Percentiles rank a stretch among this genome's conserved stretches.
Conservation (phyloP, 2,329 filamentous ascomycete genomes). For the Coniochaeta hoffmannii region DNA sequence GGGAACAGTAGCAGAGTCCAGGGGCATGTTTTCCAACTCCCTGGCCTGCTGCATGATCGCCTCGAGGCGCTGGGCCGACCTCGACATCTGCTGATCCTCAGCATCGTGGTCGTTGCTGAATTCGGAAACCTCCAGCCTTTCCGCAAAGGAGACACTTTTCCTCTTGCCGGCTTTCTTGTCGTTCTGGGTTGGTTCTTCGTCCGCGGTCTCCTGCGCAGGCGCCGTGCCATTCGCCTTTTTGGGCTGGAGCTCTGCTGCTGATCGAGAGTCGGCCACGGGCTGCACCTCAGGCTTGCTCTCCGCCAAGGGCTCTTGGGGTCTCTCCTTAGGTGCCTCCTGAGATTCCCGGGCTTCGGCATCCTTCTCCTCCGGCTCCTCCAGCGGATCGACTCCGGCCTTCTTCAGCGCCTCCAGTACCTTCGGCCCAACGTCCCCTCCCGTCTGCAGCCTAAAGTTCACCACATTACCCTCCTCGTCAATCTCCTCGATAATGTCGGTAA, state of each 20-base stretch:
- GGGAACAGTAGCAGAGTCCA: slow-evolving; percentile 52
- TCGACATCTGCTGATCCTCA: slow-evolving; percentile 24
- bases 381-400: slow-evolving; percentile 63
- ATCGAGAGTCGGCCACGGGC: background rate
- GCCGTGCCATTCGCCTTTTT: background rate
- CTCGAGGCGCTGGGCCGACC: slow-evolving; percentile 41
- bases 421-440: slow-evolving; percentile 59
- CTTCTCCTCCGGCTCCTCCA: slow-evolving; percentile 8
- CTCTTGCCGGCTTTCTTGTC: slow-evolving; percentile 20
- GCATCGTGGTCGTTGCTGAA: slow-evolving; percentile 21
- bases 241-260: too few relatives aligned
- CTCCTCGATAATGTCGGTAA: slow-evolving; percentile 89
- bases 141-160: slow-evolving; percentile 57
- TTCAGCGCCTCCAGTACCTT: slow-evolving; percentile 65
- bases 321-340: background rate
- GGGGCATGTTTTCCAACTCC: slow-evolving; percentile 42
- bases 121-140: slow-evolving; percentile 30
- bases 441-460: slow-evolving; percentile 57
- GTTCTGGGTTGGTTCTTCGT: background rate
- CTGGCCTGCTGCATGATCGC: slow-evolving; percentile 47
- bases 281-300: background rate
- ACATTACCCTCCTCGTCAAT: slow-evolving; percentile 87
- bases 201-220: background rate
- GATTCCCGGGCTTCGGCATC: background rate
- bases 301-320: background rate